Base-by-base conservation (phyloP, 345 rosid genomes). In the Gossypium turneri region DNA sequence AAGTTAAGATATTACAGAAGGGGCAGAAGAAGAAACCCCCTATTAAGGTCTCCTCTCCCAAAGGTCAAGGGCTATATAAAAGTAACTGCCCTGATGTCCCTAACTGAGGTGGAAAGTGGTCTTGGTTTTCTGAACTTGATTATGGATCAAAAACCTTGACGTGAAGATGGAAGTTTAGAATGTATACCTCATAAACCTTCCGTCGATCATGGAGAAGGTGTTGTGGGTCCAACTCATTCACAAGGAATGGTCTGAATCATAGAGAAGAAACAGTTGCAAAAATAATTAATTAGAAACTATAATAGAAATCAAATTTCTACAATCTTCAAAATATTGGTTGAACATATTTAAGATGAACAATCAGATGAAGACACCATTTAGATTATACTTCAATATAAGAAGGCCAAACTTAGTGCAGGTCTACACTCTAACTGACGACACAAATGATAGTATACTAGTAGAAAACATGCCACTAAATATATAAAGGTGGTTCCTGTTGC, bases 141-240 rank as follows among this genome's bases (percentile, higher is more conserved):
- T 73, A 64, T 44, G 45, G 69, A 72, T 51, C n/a, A 47, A 53
- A 43, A 53, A 34, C 59, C 63, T 50, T 41, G 19, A 62, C 1
- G 41, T n/a, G 15, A 29, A 70, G 53, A 51, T 50, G 61, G 58
- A 77, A 73, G 62, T 76, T 78, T 73, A 27, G 76, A 77, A 74
- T 38, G 27, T 75, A 75, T 88, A 95, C 99, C 98, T 96, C 97
- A 73, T 96, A 96, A 55, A 96, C 98, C 84, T 96, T 92, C 81
- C 98, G 86, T 75, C 99, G 91, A 73, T 96, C 99, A 82, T 90
- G 99, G 80, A 96, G 98, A 80, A 96, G 97, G 84, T 92, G 91
- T 64, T 96, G 97, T 1, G 85, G 97, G 67, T 89, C 92, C 85
- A 96, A 86, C 66, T 93, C 98, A 85, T 96, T 96, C 50, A 96